phyloP scores from a whole-genome alignment of 805 yeast genomes.

The Candida odintsovae region DNA sequence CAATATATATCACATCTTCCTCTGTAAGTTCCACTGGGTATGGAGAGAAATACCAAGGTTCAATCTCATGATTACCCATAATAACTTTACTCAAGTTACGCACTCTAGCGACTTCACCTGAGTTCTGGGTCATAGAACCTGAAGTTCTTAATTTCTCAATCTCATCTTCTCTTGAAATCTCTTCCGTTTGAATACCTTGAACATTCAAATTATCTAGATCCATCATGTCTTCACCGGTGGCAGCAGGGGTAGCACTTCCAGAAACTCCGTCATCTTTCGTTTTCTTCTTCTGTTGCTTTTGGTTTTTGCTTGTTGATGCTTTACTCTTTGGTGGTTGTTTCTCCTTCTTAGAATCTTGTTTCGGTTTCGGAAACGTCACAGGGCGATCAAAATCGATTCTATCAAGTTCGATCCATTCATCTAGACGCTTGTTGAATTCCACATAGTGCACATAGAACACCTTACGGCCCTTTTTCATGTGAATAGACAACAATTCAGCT shows the following conservation, averaged over 20 bases:
- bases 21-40: conserved; percentile 94
- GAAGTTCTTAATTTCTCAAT: conserved; percentile 85
- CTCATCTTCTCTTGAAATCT: conserved; percentile 82
- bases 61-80: conserved; percentile 87
- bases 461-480: conserved; percentile 66
- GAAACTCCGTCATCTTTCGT: conserved; percentile 18
- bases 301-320: conserved; percentile 19
- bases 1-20: conserved; percentile 82
- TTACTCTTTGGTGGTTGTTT: conserved; percentile 19
- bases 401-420: conserved; percentile 82
- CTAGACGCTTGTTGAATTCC: conserved; percentile 92
- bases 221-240: conserved; percentile 52
- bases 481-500: conserved; percentile 82
- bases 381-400: conserved; percentile 70
- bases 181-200: conserved; percentile 70
- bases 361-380: conserved; percentile 64
- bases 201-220: conserved; percentile 82
- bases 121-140: conserved; percentile 96
- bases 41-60: conserved; percentile 99
- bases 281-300: conserved; percentile 30
- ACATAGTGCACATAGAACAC: conserved; percentile 91
- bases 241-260: conserved; percentile 24
- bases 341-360: conserved; percentile 38
- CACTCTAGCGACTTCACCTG: conserved; percentile 82
- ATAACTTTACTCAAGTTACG: conserved; percentile 74